These are phyloP conservation scores for Ceratocystis cubensis DNA, from an alignment of 2,329 filamentous ascomycete genomes.

Conservation along the genomic window DNA sequence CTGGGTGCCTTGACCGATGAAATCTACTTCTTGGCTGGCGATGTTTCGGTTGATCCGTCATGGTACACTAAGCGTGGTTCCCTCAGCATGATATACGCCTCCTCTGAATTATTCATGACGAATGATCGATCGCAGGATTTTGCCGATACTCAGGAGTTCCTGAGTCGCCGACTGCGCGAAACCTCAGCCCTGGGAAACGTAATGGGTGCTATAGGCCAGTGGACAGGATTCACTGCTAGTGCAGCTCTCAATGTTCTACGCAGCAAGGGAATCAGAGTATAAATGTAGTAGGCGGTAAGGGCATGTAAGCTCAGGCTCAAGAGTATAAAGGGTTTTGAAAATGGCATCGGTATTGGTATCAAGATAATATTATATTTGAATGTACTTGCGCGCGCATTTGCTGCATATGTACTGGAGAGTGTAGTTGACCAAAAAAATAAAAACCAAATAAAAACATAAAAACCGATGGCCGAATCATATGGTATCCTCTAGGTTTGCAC, in stretches of 20 bases:
- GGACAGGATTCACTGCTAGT: slow-evolving; percentile 67
- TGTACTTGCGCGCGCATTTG: no score
- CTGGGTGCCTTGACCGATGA: slow-evolving; percentile 77
- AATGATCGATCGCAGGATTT: slow-evolving; percentile 67
- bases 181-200: slow-evolving; percentile 48
- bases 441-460: not conserved
- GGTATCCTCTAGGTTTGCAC: not conserved
- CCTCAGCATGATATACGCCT: slow-evolving; percentile 49
- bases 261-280: slow-evolving; percentile 79
- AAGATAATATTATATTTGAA: no score
- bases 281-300: slow-evolving; percentile 18
- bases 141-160: slow-evolving; percentile 63
- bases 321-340: no score
- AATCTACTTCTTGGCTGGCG: slow-evolving; percentile 77
- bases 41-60: slow-evolving; percentile 64
- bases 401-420: no score
- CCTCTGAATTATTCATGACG: slow-evolving; percentile 86
- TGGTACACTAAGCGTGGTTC: slow-evolving; percentile 66
- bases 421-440: not conserved
- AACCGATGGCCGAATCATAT: not conserved
- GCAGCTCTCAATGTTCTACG: slow-evolving; percentile 70
- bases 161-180: slow-evolving; percentile 64
- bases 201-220: slow-evolving; percentile 55
- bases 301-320: not conserved
- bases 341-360: no score